These are phyloP conservation scores for Forsythia suspensa DNA, from an alignment of 257 asterid species.

Conservation along the genomic window DNA sequence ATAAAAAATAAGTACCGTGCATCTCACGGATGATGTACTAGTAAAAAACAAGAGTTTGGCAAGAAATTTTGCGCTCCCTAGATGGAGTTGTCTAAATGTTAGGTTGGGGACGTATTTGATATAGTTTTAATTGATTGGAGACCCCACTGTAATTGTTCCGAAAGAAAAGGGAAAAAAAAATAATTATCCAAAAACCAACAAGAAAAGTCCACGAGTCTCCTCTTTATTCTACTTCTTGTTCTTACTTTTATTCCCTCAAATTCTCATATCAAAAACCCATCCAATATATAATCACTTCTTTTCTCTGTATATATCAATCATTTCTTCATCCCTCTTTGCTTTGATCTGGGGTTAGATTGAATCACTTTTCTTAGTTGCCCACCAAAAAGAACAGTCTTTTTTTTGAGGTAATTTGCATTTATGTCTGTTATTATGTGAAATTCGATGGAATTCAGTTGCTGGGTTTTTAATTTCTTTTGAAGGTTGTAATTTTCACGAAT, in stretches of 20 bases:
- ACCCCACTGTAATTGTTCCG: neutral
- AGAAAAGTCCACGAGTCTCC: slow-evolving; percentile 22
- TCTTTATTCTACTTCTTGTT: slow-evolving; percentile 13
- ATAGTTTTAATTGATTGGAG: neutral
- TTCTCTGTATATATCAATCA: neutral
- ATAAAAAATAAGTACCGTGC: too few species aligned
- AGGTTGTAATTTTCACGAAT: neutral
- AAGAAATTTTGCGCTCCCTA: too few species aligned
- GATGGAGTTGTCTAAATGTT: neutral
- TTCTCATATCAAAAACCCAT: slow-evolving; percentile 19
- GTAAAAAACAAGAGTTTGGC: too few species aligned
- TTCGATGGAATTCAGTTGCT: slow-evolving; percentile 9
- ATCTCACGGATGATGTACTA: too few species aligned
- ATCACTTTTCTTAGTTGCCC: neutral
- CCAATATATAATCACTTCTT: neutral
- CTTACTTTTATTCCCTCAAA: slow-evolving; percentile 23
- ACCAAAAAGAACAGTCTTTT: slow-evolving; percentile 17
- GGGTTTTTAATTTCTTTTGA: neutral
- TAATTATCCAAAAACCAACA: slow-evolving; percentile 27
- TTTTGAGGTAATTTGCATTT: slow-evolving; percentile 20
- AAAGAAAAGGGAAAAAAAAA: slow-evolving; percentile 6
- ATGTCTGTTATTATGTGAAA: slow-evolving; percentile 12
- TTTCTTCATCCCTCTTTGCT: slow-evolving; percentile 20
- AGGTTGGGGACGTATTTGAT: neutral
- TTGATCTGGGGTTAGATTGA: slow-evolving; percentile 27